These are phyloP conservation scores for Scolecobasidium constrictum DNA, from an alignment of 2,329 filamentous ascomycete genomes.

Conservation along the genomic window DNA sequence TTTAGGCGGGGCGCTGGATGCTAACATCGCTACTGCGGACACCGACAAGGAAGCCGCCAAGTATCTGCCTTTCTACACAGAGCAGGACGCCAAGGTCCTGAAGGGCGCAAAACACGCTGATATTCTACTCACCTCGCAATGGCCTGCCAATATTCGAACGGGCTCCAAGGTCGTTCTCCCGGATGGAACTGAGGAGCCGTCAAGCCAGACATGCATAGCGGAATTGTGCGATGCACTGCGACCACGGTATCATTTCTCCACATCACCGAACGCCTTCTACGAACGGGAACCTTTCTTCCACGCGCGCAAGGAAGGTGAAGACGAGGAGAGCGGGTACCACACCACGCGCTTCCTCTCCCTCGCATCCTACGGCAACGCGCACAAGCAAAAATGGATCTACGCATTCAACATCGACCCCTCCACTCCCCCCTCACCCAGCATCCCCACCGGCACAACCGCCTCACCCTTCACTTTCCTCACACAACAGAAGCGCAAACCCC, in stretches of 20 bases:
- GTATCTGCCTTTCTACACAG: conserved; percentile 66
- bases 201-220: conserved; percentile 52
- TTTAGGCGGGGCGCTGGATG: conserved; percentile 63
- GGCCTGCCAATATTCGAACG: conserved; percentile 64
- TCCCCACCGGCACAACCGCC: conserved; percentile 62
- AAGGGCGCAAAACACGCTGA: conserved; percentile 70
- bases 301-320: conserved; percentile 32
- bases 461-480: conserved; percentile 55
- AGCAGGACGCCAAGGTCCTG: conserved; percentile 64
- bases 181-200: conserved; percentile 36
- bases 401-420: conserved; percentile 54
- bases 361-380: conserved; percentile 62
- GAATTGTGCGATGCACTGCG: conserved; percentile 70
- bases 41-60: conserved; percentile 41
- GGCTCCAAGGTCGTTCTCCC: conserved; percentile 55
- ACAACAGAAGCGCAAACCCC: conserved; percentile 49
- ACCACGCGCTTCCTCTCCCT: conserved; percentile 87
- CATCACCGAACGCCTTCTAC: conserved; percentile 63
- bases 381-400: conserved; percentile 72
- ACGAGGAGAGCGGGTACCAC: conserved; percentile 42
- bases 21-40: conserved; percentile 50
- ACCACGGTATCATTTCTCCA: conserved; percentile 86
- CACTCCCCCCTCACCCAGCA: conserved; percentile 45
- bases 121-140: conserved; percentile 76
- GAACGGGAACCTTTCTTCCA: conserved; percentile 92